phyloP scores from a whole-genome alignment of 2,329 filamentous ascomycete species.

The Pseudopithomyces maydicus region DNA sequence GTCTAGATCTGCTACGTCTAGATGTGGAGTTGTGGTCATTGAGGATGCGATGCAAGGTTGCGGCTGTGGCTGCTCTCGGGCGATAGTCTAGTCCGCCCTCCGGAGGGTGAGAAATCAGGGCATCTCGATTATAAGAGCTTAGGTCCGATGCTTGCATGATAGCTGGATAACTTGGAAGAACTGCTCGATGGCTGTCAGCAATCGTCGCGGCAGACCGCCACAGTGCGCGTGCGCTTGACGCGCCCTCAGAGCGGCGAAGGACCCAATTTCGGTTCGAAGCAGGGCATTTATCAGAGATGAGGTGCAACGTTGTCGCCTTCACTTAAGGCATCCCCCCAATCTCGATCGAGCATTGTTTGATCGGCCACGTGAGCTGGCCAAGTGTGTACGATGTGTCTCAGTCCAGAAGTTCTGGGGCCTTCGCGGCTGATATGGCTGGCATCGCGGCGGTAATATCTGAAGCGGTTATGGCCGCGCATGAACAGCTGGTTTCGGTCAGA shows the following conservation, averaged over 20 bases:
- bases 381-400: conserved; percentile 6
- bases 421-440: conserved; percentile 6
- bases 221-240: not conserved
- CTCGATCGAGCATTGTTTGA: not conserved
- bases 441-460: not conserved
- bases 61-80: conserved; percentile 1
- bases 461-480: conserved; percentile 9
- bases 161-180: not conserved
- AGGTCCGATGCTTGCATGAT: not conserved
- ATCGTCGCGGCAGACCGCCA: not conserved
- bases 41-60: not conserved
- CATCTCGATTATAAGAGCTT: not conserved
- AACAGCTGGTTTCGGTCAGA: conserved; percentile 11
- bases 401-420: not conserved
- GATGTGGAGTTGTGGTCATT: not conserved
- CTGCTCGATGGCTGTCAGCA: not conserved
- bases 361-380: not conserved
- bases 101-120: not conserved
- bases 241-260: not conserved
- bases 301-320: not conserved
- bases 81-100: not conserved
- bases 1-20: not conserved
- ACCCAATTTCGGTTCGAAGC: conserved; percentile 6
- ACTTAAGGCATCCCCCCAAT: not conserved
- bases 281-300: conserved; percentile 7